phyloP scores from a whole-genome alignment of 306 rosid species.

The Quercus bicolor region DNA sequence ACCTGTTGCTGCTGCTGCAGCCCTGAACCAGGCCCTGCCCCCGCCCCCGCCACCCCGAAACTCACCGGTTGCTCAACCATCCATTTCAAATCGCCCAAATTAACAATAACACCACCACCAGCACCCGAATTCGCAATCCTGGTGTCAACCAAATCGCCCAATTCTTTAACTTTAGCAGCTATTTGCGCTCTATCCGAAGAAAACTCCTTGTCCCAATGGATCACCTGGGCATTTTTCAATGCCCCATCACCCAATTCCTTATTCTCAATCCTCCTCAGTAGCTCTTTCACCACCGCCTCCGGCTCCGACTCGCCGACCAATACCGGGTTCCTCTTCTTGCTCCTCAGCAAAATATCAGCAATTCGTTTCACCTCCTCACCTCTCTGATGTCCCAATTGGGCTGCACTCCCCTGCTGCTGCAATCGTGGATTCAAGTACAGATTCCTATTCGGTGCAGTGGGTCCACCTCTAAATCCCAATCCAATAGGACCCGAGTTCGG shows the following conservation, averaged over 20 bases:
- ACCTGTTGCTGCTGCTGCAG: constrained; percentile 45
- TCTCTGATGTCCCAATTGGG: constrained; percentile 44
- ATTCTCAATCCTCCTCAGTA: constrained; percentile 63
- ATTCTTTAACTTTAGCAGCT: constrained; percentile 48
- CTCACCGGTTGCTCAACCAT: constrained; percentile 71
- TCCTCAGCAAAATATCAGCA: constrained; percentile 54
- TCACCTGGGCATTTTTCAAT: constrained; percentile 44
- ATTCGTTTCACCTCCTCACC: constrained; percentile 70
- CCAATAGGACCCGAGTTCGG: constrained; percentile 56
- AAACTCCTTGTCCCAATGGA: constrained; percentile 75
- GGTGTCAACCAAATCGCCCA: constrained; percentile 60
- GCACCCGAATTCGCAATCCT: constrained; percentile 30
- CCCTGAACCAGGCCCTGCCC: constrained; percentile 38
- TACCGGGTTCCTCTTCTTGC: constrained; percentile 81
- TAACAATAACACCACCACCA: constrained; percentile 49
- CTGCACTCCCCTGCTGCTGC: constrained; percentile 55
- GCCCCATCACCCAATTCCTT: constrained; percentile 59
- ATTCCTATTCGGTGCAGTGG: constrained; percentile 42
- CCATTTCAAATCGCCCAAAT: constrained; percentile 95
- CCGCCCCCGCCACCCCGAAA: constrained; percentile 35
- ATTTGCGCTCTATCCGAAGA: constrained; percentile 52
- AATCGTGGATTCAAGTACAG: constrained; percentile 77
- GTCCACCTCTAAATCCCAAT: constrained; percentile 72
- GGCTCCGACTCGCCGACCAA: constrained; percentile 94
- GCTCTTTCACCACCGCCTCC: constrained; percentile 64